Evolutionary conservation across 2,329 filamentous ascomycete species (phyloP).

Genomic region (Scedosporium aurantiacum): DNA sequence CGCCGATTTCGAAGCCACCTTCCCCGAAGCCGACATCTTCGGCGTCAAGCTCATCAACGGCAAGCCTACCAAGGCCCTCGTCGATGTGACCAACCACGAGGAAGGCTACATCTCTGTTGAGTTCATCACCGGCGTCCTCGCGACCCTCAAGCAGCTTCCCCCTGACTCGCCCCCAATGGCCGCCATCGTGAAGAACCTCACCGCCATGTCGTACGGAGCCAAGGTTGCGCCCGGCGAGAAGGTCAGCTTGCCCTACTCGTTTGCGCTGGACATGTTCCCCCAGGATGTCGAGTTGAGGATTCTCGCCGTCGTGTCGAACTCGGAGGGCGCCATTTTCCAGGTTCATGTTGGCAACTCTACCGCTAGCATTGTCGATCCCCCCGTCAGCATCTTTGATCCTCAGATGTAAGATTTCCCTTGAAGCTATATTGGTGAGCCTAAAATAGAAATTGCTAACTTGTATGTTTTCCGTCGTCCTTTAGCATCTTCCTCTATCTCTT

Average conservation of each 20-base stretch:
- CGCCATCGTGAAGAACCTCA: slow-evolving; percentile 73
- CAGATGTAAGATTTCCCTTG: slow-evolving; percentile 63
- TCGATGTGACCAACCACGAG: slow-evolving; percentile 81
- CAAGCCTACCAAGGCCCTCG: slow-evolving; percentile 67
- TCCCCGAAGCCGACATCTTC: slow-evolving; percentile 69
- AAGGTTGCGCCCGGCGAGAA: slow-evolving; percentile 66
- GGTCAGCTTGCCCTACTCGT: slow-evolving; percentile 68
- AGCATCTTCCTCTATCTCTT: slow-evolving; percentile 98
- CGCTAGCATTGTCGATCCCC: slow-evolving; percentile 79
- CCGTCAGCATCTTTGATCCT: slow-evolving; percentile 84
- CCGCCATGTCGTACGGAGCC: slow-evolving; percentile 60
- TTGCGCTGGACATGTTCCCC: slow-evolving; percentile 84
- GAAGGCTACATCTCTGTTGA: slow-evolving; percentile 60
- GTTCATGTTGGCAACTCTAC: slow-evolving; percentile 70
- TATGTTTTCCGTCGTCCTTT: not conserved
- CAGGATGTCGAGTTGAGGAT: slow-evolving; percentile 76
- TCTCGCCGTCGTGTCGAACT: slow-evolving; percentile 59
- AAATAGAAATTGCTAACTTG: slow-evolving; percentile 22
- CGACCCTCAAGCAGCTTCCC: slow-evolving; percentile 41
- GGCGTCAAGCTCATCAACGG: slow-evolving; percentile 95
- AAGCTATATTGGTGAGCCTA: too few relatives aligned
- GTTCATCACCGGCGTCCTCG: slow-evolving; percentile 66
- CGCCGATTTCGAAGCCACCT: slow-evolving; percentile 52
- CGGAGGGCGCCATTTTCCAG: slow-evolving; percentile 60
- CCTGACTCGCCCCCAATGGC: slow-evolving; percentile 30